phyloP scores from a whole-genome alignment of 495 filamentous ascomycete species.

The Neurospora pannonica region DNA sequence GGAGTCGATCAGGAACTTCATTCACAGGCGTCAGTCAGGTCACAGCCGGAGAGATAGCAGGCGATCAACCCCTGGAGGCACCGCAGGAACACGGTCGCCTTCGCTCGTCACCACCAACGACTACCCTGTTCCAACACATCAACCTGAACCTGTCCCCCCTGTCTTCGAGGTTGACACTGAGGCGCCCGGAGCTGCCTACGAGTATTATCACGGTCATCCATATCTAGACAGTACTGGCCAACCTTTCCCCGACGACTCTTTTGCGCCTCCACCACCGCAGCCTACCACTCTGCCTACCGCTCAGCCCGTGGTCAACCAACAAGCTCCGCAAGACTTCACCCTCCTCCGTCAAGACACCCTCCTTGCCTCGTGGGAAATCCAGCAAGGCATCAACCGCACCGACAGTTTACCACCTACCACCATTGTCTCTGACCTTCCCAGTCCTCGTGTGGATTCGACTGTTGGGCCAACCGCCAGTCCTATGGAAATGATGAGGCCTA shows the following conservation, averaged over 20 bases:
- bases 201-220: slow-evolving; percentile 22
- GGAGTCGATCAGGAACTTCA: slow-evolving; percentile 16
- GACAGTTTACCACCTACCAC: slow-evolving; percentile 21
- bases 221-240: slow-evolving; percentile 1
- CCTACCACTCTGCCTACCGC: slow-evolving; percentile 4
- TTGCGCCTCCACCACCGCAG: neutral
- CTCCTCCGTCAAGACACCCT: neutral
- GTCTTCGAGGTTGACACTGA: slow-evolving; percentile 18
- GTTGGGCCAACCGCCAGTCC: slow-evolving; percentile 23
- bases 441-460: slow-evolving; percentile 8
- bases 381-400: slow-evolving; percentile 10
- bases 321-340: neutral
- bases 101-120: slow-evolving; percentile 11
- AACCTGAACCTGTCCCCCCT: slow-evolving; percentile 4
- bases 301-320: slow-evolving; percentile 2
- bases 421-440: slow-evolving; percentile 24
- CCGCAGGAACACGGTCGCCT: slow-evolving; percentile 17
- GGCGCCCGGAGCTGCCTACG: slow-evolving; percentile 18
- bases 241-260: neutral
- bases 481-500: slow-evolving; percentile 38
- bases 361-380: neutral
- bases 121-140: neutral
- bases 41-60: slow-evolving; percentile 20
- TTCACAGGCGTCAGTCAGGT: slow-evolving; percentile 11
- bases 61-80: slow-evolving; percentile 13